Evolutionary conservation across 2,329 filamentous ascomycete genomes (phyloP), one percentile per base, ranked within the genome.

Genomic region (Colletotrichum sp.): DNA sequence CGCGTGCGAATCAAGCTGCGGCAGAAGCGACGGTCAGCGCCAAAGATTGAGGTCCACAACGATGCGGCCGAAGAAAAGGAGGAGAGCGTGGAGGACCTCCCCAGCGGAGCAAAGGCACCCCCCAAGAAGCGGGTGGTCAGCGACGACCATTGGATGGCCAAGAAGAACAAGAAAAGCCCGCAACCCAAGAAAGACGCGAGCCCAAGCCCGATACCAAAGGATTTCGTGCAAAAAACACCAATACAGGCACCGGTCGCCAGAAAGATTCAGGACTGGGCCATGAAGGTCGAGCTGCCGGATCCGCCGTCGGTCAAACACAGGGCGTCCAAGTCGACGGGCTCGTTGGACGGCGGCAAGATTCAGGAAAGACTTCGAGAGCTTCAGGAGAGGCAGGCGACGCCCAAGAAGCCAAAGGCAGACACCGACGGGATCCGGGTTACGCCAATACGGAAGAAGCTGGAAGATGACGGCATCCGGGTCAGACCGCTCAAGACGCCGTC

Each of bases 121-220:
- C 96, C 96, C 18, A 96, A 95, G 86, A 98, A 98, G 89, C 92
- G 96, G 78, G 95, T 99, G 70, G 92, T 98, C 77, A 98, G 96
- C 83, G 96, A 99, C 86, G 94, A 95, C 71, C 95, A 98, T 85
- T 99, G 96, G 95, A 92, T 92, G 85, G 93, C 92, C 76, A 84
- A 85, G 83, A 90, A 89, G 77, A 89, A 88, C 75, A 90, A 88
- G 76, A 89, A 87, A 75, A 89, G 84, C 72, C 85, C 89, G 10
- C 83, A 83, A 15, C 84, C 86, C 3, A 83, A 83, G 66, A 79
- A 74, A 26, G 59, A 65, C 21, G 59, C 70, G 9, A 83, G 84
- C 55, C 82, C 84, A 15, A 79, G 83, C n/a, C 86, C 87, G 1
- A 83, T 93, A n/a, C 91, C 91, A 0, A 92, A 90, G 79, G 87